These are phyloP conservation scores for Lentinula detonsa DNA, from an alignment of 768 basidiomycete species.

Conservation along the genomic window DNA sequence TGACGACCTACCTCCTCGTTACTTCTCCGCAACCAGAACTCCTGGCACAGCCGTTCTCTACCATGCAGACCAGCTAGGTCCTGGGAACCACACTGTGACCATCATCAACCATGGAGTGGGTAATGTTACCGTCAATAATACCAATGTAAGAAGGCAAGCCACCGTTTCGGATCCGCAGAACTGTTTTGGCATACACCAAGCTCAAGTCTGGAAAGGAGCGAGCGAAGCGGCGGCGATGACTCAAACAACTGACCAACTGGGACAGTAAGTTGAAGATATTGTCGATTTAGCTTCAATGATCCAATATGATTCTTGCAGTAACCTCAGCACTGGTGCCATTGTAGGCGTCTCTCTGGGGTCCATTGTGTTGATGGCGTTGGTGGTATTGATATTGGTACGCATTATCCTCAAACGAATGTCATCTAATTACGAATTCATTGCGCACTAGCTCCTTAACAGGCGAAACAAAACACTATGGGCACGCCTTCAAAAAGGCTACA, in stretches of 20 bases:
- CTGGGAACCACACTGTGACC: constrained; percentile 21
- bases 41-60: constrained; percentile 12
- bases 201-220: constrained; percentile 12
- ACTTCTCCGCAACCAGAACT: constrained; percentile 14
- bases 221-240: neutral
- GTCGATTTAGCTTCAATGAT: too few relatives aligned
- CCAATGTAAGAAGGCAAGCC: neutral
- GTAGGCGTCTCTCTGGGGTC: constrained; percentile 11
- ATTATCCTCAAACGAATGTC: neutral
- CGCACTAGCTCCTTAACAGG: constrained; percentile 13
- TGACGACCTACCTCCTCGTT: constrained; percentile 13
- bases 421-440: neutral
- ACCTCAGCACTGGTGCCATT: constrained; percentile 10
- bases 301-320: too few relatives aligned
- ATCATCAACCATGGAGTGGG: constrained; percentile 23
- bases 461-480: constrained; percentile 20
- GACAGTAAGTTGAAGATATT: neutral
- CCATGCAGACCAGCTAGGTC: constrained; percentile 18
- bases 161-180: neutral
- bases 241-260: neutral
- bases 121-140: neutral
- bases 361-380: constrained; percentile 11
- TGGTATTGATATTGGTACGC: constrained; percentile 14
- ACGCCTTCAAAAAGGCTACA: constrained; percentile 20
- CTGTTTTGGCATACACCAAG: constrained; percentile 26